A percentile compares a stretch with the other conserved stretches of the same genome.
These are phyloP conservation scores for Colletotrichum cuscutae DNA, from an alignment of 2,329 filamentous ascomycete genomes.

Conservation along the genomic window DNA sequence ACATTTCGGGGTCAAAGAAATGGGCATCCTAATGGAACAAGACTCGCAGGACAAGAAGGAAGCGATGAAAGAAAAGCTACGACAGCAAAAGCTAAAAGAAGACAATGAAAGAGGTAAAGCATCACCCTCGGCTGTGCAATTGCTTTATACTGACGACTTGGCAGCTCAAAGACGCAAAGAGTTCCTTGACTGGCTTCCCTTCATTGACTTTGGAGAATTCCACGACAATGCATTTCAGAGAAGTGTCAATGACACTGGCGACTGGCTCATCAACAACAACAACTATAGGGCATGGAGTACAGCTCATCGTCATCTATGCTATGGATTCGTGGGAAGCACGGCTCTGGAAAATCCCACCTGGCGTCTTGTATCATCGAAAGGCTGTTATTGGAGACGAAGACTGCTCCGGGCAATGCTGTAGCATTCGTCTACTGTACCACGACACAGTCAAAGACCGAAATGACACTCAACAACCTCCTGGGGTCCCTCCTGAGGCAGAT, in stretches of 20 bases:
- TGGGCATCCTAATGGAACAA: rapidly evolving
- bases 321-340: slow-evolving; percentile 11
- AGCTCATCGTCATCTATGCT: not conserved
- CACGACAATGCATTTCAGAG: slow-evolving; percentile 1
- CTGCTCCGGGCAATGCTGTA: not conserved
- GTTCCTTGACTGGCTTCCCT: slow-evolving; percentile 2
- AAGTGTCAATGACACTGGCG: not conserved
- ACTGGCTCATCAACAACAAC: not conserved
- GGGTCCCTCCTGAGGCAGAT: slow-evolving; percentile 10
- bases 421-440: slow-evolving; percentile 15
- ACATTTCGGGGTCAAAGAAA: not conserved
- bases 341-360: slow-evolving; percentile 10
- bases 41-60: not conserved
- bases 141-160: not conserved
- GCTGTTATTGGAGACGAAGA: not conserved
- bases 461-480: slow-evolving; percentile 2
- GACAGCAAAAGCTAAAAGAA: not conserved
- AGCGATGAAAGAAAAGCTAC: not conserved
- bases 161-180: not conserved
- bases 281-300: not conserved
- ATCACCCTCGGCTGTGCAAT: not conserved
- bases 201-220: not conserved
- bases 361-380: not conserved
- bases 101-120: not conserved
- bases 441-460: slow-evolving; percentile 5